Percentiles rank a stretch among this genome's conserved stretches.
Evolutionary conservation across 2,329 filamentous ascomycete species (phyloP).

Genomic region (Xylaria hypoxylon): DNA sequence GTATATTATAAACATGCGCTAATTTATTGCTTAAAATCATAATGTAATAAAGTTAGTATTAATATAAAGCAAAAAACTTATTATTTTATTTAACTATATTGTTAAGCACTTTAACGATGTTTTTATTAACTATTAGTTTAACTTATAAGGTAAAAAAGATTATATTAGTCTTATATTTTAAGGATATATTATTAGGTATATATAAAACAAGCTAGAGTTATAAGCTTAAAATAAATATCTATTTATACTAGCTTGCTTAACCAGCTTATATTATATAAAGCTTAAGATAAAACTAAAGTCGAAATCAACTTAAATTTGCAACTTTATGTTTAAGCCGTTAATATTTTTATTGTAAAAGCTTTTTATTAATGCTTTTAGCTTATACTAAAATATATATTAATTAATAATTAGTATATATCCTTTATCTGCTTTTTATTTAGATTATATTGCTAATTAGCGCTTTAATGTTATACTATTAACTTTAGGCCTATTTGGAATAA

Average conservation of each 20-base stretch:
- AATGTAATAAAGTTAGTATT: background rate
- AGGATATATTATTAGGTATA: background rate
- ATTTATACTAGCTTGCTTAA: constrained; percentile 1
- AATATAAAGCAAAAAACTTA: constrained; percentile 2
- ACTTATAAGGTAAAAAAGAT: background rate
- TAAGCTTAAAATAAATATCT: background rate
- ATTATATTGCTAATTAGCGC: background rate
- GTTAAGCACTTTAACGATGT: background rate
- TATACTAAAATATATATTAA: constrained; percentile 9
- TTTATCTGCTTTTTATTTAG: background rate
- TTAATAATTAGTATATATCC: background rate
- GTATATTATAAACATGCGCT: background rate
- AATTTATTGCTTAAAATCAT: background rate
- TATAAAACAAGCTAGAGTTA: background rate
- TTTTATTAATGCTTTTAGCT: background rate
- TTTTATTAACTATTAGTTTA: constrained; percentile 1
- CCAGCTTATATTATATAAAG: background rate
- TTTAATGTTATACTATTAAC: background rate
- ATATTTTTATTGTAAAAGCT: constrained; percentile 2
- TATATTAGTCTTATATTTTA: constrained; percentile 1
- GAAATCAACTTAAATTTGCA: background rate
- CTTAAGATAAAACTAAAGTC: constrained; percentile 1
- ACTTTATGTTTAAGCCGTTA: constrained; percentile 3
- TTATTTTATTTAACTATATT: background rate
- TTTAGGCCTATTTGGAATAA: background rate